These are phyloP conservation scores for Trichoderma harzianum DNA, from an alignment of 2,329 filamentous ascomycete species.

Conservation along the genomic window DNA sequence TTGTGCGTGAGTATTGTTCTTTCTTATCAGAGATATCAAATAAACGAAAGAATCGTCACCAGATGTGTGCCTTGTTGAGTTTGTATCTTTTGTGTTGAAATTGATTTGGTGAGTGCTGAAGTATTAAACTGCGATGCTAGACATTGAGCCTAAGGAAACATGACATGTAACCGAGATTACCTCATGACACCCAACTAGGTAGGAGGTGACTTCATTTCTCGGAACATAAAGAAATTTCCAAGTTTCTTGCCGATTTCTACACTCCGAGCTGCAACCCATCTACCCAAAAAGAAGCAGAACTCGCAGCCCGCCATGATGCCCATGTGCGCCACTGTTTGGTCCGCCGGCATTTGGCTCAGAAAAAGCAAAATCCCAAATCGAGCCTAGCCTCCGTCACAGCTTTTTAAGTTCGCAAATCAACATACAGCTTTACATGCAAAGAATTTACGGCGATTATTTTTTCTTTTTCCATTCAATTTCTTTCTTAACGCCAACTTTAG, in stretches of 20 bases:
- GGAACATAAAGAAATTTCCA: not conserved
- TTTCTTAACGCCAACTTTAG: not conserved
- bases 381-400: not conserved
- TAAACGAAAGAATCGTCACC: not conserved
- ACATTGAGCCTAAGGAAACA: not conserved
- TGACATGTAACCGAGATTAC: not conserved
- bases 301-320: conserved; percentile 26
- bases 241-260: not conserved
- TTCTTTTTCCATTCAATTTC: too few species aligned
- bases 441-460: not conserved
- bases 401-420: not conserved
- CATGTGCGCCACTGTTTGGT: conserved; percentile 32
- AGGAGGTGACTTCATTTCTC: not conserved
- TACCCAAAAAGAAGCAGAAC: not conserved
- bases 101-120: not conserved
- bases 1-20: fast-evolving
- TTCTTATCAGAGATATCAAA: not conserved
- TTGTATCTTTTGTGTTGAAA: not conserved
- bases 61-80: not conserved
- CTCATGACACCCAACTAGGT: not conserved
- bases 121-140: not conserved
- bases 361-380: not conserved
- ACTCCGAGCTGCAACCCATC: not conserved
- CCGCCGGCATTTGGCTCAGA: not conserved
- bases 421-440: not conserved